Conservation (phyloP, 345 rosid genomes). For the Orychophragmus violaceus region DNA sequence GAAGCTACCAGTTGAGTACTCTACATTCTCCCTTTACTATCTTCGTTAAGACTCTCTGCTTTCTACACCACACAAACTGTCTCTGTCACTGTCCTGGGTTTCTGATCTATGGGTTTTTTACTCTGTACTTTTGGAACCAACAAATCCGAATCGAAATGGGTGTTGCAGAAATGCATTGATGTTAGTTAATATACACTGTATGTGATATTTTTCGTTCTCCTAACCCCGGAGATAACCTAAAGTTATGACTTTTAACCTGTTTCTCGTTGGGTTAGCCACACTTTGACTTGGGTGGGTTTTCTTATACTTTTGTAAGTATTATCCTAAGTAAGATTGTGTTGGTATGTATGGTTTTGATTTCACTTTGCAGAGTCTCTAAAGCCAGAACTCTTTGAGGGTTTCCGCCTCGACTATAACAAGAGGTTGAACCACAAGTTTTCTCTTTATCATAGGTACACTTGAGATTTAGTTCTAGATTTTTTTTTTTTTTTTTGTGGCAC, state of each 20-base stretch:
- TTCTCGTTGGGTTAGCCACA: background rate
- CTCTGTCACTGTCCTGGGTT: background rate
- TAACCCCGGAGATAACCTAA: background rate
- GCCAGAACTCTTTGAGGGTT: constrained; percentile 85
- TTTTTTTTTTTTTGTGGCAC: background rate
- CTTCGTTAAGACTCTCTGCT: background rate
- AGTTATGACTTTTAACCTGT: background rate
- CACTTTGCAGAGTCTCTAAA: constrained; percentile 65
- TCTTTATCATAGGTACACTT: background rate
- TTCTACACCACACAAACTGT: background rate
- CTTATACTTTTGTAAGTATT: background rate
- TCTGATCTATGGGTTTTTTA: background rate
- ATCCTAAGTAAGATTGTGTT: background rate
- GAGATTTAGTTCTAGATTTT: background rate
- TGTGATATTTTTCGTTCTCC: background rate
- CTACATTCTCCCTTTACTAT: background rate
- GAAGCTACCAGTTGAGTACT: constrained; percentile 64
- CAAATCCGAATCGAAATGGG: background rate
- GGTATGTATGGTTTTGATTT: background rate
- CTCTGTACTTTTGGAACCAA: background rate
- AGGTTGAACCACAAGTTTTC: constrained; percentile 55
- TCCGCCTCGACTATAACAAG: constrained; percentile 75
- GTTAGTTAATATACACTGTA: background rate
- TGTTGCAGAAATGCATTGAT: background rate
- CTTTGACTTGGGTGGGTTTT: background rate